A percentile compares a stretch with the other conserved stretches of the same genome.
These are phyloP conservation scores for Chernovozyma aurita DNA, from an alignment of 1,139 yeast genomes.

Conservation along the genomic window DNA sequence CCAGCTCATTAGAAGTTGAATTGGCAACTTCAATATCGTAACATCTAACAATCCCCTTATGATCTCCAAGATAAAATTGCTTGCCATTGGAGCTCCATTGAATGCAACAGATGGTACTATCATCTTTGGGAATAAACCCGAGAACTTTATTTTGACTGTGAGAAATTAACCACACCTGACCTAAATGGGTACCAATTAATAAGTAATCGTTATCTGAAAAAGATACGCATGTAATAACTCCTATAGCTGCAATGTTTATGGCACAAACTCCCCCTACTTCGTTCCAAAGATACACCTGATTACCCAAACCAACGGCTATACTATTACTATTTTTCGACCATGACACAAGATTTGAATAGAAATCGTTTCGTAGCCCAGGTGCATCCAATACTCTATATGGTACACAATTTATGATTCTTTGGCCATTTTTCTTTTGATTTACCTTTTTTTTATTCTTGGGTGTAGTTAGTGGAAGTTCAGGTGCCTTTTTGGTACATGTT, in stretches of 20 bases:
- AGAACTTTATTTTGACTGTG: constrained; percentile 2
- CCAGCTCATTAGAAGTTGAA: constrained; percentile 7
- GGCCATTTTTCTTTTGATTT: neutral
- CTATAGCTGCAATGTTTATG: constrained; percentile 21
- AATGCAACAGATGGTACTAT: constrained; percentile 52
- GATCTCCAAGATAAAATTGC: constrained; percentile 63
- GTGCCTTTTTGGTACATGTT: no score
- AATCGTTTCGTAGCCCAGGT: constrained; percentile 73
- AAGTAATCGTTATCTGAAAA: constrained; percentile 47
- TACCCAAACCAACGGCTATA: constrained; percentile 68
- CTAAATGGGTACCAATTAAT: constrained; percentile 45
- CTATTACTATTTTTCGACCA: constrained; percentile 58
- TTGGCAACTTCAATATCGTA: constrained; percentile 25
- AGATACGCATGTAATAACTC: constrained; percentile 54
- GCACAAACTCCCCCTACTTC: constrained; percentile 41
- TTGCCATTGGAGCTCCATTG: constrained; percentile 52
- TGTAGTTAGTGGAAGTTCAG: no score
- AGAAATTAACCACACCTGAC: constrained; percentile 3
- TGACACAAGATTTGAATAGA: constrained; percentile 70
- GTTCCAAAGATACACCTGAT: constrained; percentile 64
- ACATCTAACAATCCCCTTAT: constrained; percentile 54
- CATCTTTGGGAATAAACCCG: constrained; percentile 9
- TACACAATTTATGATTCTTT: constrained; percentile 17
- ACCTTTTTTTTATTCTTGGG: neutral
- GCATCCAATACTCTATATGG: constrained; percentile 47